Conservation (phyloP, 2,329 filamentous ascomycete genomes). For the Coniochaeta hoffmannii region DNA sequence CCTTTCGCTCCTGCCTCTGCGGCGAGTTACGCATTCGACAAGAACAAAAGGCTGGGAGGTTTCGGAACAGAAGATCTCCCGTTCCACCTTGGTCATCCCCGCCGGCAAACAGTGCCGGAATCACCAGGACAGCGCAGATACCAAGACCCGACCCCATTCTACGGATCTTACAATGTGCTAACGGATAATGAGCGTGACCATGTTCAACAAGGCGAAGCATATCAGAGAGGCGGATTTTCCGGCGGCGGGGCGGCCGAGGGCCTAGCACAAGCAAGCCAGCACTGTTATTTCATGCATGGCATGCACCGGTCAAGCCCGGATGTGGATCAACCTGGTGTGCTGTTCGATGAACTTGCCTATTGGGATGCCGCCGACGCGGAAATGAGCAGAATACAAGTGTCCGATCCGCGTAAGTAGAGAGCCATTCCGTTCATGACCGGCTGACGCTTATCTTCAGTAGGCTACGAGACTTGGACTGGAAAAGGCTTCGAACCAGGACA, state of each 20-base stretch:
- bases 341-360: not conserved
- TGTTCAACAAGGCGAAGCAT: too few species aligned
- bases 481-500: not conserved
- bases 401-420: not conserved
- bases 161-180: too few species aligned
- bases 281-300: not conserved
- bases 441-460: not conserved
- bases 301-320: not conserved
- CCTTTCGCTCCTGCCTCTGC: too few species aligned
- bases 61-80: too few species aligned
- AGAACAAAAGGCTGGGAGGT: too few species aligned
- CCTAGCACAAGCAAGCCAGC: not conserved
- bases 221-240: not conserved
- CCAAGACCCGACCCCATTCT: too few species aligned
- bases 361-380: not conserved
- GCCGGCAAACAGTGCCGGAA: too few species aligned
- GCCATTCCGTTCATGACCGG: too few species aligned
- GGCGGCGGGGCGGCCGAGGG: not conserved
- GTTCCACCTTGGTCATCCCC: too few species aligned
- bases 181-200: too few species aligned
- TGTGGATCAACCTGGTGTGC: not conserved
- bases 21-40: too few species aligned
- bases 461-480: not conserved
- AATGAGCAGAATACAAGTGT: not conserved
- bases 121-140: too few species aligned